Base-by-base conservation (phyloP, 2,329 filamentous ascomycete genomes). In the Diaporthe ampelina region DNA sequence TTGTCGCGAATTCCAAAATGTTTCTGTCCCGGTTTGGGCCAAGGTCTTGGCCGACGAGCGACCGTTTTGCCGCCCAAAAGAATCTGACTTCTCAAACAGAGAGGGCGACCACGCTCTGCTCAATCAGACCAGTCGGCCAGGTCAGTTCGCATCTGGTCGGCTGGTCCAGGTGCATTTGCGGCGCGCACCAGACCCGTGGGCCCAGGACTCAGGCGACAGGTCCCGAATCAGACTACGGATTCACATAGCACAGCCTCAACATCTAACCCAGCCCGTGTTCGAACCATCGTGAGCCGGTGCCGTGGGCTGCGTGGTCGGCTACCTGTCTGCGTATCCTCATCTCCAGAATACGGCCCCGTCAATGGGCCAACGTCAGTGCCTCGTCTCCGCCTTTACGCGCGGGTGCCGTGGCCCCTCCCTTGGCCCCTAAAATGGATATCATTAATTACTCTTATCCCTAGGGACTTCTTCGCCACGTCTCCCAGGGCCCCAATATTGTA, bases 401-500 rank as follows among this genome's bases (percentile, higher is more conserved):
- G 50, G 63, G 13, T 52, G 63, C 32, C 4, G 29, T 48, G n/a
- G 58, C n/a, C 58, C 29, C 63, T 10, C 63, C 40, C 40, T 58
- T 52, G 45, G 45, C 63, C 63, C 63, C 63, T 67, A 29, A 67
- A 45, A 67, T 67, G 63, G 63, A 67, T 67, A 52, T 67, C 63
- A 7, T 67, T 29, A 52, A 67, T 67, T 52, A 67, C 63, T 67
- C 63, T 50, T 50, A 19, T 50, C 21, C 40, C 43, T 15, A 19
- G 40, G 15, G 15, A 19, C 15, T 43, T 43, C 17, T 24, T 50
- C 11, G 43, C 61, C 43, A 50, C 29, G 19, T 32, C 17, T n/a
- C 61, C n/a, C 13, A 19, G 29, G 45, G 45, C 45, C 45, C 35
- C 45, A 26, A 32, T 37, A 26, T 52, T 19, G 13, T 45, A 29